phyloP scores from a whole-genome alignment of 768 basidiomycete genomes.

The Lactarius indigo region DNA sequence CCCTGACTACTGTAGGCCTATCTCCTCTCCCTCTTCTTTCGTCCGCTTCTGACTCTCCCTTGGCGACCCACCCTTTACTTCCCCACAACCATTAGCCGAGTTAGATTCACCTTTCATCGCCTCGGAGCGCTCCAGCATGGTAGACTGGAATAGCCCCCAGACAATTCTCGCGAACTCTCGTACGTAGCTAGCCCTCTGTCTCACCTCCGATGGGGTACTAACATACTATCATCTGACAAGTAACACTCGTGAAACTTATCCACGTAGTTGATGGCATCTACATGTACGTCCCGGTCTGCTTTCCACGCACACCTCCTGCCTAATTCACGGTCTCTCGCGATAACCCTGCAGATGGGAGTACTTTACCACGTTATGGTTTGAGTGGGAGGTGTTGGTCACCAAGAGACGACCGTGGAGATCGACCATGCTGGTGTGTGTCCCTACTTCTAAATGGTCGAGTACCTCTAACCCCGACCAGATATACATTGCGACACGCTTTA shows the following conservation, averaged over 20 bases:
- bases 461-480: neutral
- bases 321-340: neutral
- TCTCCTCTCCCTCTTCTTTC: neutral
- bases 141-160: slow-evolving; percentile 1
- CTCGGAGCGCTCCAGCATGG: neutral
- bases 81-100: neutral
- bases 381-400: neutral
- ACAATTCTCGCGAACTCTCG: neutral
- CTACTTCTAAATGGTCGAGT: neutral
- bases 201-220: neutral
- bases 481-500: neutral
- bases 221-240: neutral
- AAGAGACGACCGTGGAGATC: neutral
- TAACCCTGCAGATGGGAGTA: slow-evolving; percentile 1
- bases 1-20: neutral
- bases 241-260: neutral
- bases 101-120: neutral
- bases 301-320: neutral
- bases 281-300: neutral
- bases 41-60: neutral
- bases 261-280: neutral
- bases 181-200: neutral
- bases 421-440: neutral
- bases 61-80: neutral
- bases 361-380: neutral